Evolutionary conservation across 768 basidiomycete species (phyloP).

Genomic region (Mycena kentingensis): DNA sequence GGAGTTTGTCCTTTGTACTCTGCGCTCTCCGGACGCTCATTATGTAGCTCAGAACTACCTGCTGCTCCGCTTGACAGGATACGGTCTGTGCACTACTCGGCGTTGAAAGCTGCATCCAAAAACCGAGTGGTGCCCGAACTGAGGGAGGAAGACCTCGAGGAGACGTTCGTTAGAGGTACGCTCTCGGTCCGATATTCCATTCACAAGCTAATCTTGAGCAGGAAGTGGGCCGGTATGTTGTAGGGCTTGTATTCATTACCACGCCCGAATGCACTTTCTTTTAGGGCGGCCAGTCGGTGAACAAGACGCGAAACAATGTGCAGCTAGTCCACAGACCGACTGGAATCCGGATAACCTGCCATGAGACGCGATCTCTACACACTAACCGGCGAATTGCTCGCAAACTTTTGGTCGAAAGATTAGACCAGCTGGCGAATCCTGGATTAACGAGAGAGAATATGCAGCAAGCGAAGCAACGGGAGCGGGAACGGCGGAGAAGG

Average conservation of each 20-base stretch:
- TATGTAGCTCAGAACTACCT: constrained; percentile 20
- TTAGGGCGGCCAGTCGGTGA: constrained; percentile 92
- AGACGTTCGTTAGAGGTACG: constrained; percentile 83
- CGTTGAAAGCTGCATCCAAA: constrained; percentile 69
- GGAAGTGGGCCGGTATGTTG: constrained; percentile 77
- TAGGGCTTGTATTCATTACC: constrained; percentile 15
- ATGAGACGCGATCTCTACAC: constrained; percentile 82
- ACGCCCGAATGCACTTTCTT: constrained; percentile 29
- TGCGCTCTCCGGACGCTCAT: constrained; percentile 22
- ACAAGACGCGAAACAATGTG: constrained; percentile 92
- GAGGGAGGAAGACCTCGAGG: constrained; percentile 80
- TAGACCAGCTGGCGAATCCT: constrained; percentile 73
- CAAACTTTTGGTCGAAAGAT: constrained; percentile 73
- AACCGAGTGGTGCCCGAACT: constrained; percentile 66
- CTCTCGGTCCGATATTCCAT: not conserved
- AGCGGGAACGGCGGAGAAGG: constrained; percentile 70
- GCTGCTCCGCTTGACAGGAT: constrained; percentile 35
- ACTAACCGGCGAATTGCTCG: constrained; percentile 81
- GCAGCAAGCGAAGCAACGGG: constrained; percentile 68
- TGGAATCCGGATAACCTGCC: constrained; percentile 82
- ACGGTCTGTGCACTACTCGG: constrained; percentile 56
- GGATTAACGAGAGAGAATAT: constrained; percentile 74
- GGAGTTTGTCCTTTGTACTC: constrained; percentile 30
- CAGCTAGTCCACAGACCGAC: constrained; percentile 89
- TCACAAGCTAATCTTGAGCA: constrained; percentile 30